A percentile compares a stretch with the other conserved stretches of the same genome.
Conservation (phyloP, 345 rosid genomes). For the Punica granatum region DNA sequence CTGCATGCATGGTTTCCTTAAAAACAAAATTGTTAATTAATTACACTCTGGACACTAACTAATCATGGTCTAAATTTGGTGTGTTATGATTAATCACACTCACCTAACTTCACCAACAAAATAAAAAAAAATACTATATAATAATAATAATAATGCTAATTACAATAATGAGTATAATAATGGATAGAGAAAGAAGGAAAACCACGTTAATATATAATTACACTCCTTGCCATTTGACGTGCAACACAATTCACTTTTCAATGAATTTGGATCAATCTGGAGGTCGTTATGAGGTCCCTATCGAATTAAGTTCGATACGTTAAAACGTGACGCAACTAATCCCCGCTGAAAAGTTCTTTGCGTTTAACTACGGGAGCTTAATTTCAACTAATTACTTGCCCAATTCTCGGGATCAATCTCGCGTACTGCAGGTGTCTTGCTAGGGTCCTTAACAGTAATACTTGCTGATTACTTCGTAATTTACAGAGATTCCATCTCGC, state of each 20-base stretch:
- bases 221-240: neutral
- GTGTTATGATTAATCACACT: conserved; percentile 2
- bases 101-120: conserved; percentile 1
- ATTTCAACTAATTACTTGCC: too few relatives aligned
- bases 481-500: neutral
- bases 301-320: neutral
- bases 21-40: neutral
- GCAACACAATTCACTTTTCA: neutral
- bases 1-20: neutral
- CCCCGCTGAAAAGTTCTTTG: neutral
- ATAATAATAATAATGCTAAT: too few relatives aligned
- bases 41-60: neutral
- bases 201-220: too few relatives aligned
- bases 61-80: neutral
- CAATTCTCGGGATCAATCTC: too few relatives aligned
- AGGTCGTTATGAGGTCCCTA: too few relatives aligned
- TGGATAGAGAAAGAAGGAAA: too few relatives aligned
- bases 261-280: neutral
- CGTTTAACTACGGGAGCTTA: too few relatives aligned
- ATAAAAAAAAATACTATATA: neutral
- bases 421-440: too few relatives aligned
- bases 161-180: too few relatives aligned
- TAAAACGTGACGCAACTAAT: too few relatives aligned
- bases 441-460: too few relatives aligned
- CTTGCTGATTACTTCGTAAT: too few relatives aligned